These are phyloP conservation scores for Alternaria arborescens DNA, from an alignment of 2,329 filamentous ascomycete genomes.

Conservation along the genomic window DNA sequence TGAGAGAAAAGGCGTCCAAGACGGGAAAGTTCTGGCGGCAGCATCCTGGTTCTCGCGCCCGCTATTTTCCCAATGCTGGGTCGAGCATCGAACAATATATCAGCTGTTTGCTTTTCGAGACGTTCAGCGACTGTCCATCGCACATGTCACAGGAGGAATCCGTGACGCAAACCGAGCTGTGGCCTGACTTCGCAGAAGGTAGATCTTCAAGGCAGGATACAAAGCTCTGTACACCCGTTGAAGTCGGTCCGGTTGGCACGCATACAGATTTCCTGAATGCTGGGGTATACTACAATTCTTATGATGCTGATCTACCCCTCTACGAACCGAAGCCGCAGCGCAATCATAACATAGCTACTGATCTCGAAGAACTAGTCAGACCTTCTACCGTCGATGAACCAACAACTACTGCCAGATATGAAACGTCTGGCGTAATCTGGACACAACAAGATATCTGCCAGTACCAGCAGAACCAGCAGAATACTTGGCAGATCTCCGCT, in stretches of 20 bases:
- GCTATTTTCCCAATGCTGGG: neutral
- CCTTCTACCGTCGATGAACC: neutral
- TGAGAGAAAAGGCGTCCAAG: neutral
- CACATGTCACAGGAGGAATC: neutral
- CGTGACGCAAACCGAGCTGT: neutral
- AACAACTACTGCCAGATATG: accelerated
- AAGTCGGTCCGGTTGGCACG: neutral
- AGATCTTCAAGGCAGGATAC: neutral
- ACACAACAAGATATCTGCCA: neutral
- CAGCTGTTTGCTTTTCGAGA: neutral
- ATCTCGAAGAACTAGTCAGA: neutral
- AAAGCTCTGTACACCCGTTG: neutral
- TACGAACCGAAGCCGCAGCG: neutral
- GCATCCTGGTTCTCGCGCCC: neutral
- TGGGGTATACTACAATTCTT: accelerated
- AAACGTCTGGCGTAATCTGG: accelerated
- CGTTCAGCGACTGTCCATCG: too few relatives aligned
- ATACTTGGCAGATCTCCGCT: neutral
- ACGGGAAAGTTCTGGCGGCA: neutral
- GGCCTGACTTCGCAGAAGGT: neutral
- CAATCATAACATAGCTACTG: neutral
- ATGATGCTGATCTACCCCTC: too few relatives aligned
- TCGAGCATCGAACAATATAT: neutral
- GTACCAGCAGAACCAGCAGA: neutral
- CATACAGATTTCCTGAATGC: too few relatives aligned